These are phyloP conservation scores for Magnaporthales sp. DNA, from an alignment of 2,329 filamentous ascomycete genomes.

Conservation along the genomic window DNA sequence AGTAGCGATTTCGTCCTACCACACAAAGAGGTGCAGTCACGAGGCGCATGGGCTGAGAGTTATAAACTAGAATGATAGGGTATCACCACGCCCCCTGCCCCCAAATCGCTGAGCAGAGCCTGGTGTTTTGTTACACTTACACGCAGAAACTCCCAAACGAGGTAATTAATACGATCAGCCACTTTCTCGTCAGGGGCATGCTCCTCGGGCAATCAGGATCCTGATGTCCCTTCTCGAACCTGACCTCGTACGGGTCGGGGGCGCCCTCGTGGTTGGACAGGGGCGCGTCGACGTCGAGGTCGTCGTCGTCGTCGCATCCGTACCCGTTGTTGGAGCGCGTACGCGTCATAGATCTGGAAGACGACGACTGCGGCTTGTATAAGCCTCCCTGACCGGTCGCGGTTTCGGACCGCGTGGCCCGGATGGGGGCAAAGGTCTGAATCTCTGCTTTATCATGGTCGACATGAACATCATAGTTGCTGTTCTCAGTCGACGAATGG, in stretches of 20 bases:
- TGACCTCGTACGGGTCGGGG: slow-evolving; percentile 55
- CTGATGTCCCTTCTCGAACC: slow-evolving; percentile 57
- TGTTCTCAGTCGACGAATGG: not conserved
- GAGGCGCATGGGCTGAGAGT: not conserved
- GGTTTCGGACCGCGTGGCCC: slow-evolving; percentile 2
- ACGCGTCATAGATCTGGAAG: slow-evolving; percentile 16
- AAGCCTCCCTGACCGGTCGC: not conserved
- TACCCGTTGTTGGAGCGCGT: slow-evolving; percentile 36
- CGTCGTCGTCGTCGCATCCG: slow-evolving; percentile 25
- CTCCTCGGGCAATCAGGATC: slow-evolving; percentile 71
- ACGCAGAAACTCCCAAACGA: slow-evolving; percentile 70
- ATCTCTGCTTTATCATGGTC: not conserved
- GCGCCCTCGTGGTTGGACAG: slow-evolving; percentile 6
- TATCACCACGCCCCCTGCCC: not conserved
- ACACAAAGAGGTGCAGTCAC: not conserved
- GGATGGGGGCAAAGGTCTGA: slow-evolving; percentile 16
- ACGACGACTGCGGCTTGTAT: not conserved
- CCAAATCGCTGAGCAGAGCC: not conserved
- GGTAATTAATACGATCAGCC: slow-evolving; percentile 71
- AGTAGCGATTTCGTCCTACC: not conserved
- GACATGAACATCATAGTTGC: not conserved
- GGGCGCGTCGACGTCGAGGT: slow-evolving; percentile 7
- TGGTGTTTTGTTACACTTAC: slow-evolving; percentile 42
- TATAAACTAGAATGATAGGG: not conserved
- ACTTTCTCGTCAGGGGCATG: slow-evolving; percentile 59